Percentiles rank a stretch among this genome's conserved stretches.
These are phyloP conservation scores for Exophiala aquamarina DNA, from an alignment of 2,329 filamentous ascomycete species.

Conservation along the genomic window DNA sequence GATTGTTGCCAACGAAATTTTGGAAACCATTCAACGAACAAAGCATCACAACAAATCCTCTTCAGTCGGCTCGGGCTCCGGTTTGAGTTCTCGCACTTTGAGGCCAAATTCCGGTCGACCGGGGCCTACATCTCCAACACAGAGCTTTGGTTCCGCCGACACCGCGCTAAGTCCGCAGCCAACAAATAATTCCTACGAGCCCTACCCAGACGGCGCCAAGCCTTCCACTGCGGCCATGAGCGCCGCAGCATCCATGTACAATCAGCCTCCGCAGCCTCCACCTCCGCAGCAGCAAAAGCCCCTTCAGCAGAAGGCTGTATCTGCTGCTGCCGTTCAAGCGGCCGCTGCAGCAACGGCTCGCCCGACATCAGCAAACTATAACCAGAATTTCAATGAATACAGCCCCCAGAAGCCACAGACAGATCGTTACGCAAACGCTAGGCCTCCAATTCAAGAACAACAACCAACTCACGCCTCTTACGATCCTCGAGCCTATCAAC, in stretches of 20 bases:
- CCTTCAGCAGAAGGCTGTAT: conserved; percentile 40
- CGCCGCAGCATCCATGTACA: conserved; percentile 33
- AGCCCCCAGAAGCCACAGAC: conserved; percentile 27
- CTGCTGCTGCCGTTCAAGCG: conserved; percentile 43
- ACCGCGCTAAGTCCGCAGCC: conserved; percentile 34
- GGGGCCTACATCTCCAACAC: conserved; percentile 32
- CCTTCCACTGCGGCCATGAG: conserved; percentile 33
- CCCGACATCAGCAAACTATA: conserved; percentile 45
- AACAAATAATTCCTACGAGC: conserved; percentile 36
- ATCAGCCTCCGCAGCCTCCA: conserved; percentile 36
- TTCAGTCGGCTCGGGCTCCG: conserved; percentile 49
- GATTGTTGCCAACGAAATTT: conserved; percentile 91
- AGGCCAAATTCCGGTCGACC: conserved; percentile 53
- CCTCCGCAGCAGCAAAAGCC: conserved; percentile 42
- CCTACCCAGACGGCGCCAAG: conserved; percentile 36
- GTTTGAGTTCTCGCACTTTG: conserved; percentile 66
- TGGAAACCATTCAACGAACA: conserved; percentile 79
- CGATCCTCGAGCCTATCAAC: conserved; percentile 43
- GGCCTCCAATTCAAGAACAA: conserved; percentile 36
- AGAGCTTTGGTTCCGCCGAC: conserved; percentile 22
- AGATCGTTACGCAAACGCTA: conserved; percentile 36
- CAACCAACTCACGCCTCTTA: conserved; percentile 48
- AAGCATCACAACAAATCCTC: conserved; percentile 67
- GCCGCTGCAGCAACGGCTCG: conserved; percentile 51
- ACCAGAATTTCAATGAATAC: conserved; percentile 47